Conservation (phyloP, 805 yeast genomes). For the Metschnikowia cubensis region DNA sequence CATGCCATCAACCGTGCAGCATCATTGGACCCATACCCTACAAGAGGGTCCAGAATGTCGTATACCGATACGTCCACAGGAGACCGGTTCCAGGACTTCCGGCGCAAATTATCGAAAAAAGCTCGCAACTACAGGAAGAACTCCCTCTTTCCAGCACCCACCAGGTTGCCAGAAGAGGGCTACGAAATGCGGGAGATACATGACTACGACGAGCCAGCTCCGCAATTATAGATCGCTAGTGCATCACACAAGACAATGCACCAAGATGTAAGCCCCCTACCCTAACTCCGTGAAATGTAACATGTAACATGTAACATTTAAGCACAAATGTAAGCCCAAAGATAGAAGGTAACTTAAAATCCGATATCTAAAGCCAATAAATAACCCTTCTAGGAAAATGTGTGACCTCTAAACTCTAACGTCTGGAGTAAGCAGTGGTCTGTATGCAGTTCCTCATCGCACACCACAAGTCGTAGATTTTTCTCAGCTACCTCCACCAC, state of each 20-base stretch:
- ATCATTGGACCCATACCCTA: slow-evolving; percentile 13
- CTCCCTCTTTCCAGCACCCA: slow-evolving; percentile 19
- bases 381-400: no score
- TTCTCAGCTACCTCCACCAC: slow-evolving; percentile 3
- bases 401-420: no score
- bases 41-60: slow-evolving; percentile 6
- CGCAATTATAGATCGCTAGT: background rate
- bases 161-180: slow-evolving; percentile 14
- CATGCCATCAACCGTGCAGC: slow-evolving; percentile 37
- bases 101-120: slow-evolving; percentile 10
- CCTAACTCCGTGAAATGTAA: no score
- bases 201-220: background rate
- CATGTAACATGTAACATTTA: no score
- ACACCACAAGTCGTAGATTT: background rate
- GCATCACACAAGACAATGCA: background rate
- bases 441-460: slow-evolving; percentile 5
- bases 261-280: no score
- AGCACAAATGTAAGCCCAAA: no score
- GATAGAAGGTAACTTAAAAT: no score
- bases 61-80: slow-evolving; percentile 8
- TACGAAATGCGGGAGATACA: slow-evolving; percentile 8
- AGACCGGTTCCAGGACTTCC: slow-evolving; percentile 10
- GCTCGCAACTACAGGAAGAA: slow-evolving; percentile 15
- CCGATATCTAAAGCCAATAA: no score
- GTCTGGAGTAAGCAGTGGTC: background rate